Percentiles rank a stretch among this genome's conserved stretches.
These are phyloP conservation scores for Alternaria novae-zelandiae DNA, from an alignment of 2,329 filamentous ascomycete species.

Conservation along the genomic window DNA sequence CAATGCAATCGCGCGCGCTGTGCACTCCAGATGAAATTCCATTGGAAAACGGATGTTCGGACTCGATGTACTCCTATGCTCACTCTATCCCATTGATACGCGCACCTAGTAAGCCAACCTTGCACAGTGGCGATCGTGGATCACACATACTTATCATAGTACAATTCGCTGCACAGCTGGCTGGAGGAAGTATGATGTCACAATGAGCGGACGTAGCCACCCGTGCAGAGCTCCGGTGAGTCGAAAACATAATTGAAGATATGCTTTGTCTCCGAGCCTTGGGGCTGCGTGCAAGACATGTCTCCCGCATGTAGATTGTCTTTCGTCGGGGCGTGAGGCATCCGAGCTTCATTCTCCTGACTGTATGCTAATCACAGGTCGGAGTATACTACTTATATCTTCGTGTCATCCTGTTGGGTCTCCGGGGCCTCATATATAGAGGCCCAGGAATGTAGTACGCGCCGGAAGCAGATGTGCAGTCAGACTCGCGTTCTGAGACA, in stretches of 20 bases:
- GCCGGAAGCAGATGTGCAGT: background rate
- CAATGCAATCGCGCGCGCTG: background rate
- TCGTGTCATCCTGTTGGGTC: background rate
- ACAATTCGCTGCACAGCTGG: background rate
- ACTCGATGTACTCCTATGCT: background rate
- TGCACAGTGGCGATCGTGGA: background rate
- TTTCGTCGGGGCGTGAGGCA: background rate
- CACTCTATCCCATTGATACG: background rate
- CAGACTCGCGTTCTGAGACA: background rate
- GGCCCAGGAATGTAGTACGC: background rate
- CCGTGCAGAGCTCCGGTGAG: background rate
- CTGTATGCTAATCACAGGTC: background rate
- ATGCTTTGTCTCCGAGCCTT: background rate
- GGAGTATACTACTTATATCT: background rate
- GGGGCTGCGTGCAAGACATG: background rate
- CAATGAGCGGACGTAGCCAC: background rate
- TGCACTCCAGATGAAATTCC: background rate
- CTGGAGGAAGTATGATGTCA: background rate
- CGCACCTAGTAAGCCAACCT: background rate
- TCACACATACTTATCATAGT: background rate
- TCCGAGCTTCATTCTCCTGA: background rate
- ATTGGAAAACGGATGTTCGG: background rate
- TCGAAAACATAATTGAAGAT: background rate
- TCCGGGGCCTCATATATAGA: background rate
- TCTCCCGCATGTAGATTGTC: background rate